Conservation (phyloP, 2,329 filamentous ascomycete species). For the Canariomyces notabilis region DNA sequence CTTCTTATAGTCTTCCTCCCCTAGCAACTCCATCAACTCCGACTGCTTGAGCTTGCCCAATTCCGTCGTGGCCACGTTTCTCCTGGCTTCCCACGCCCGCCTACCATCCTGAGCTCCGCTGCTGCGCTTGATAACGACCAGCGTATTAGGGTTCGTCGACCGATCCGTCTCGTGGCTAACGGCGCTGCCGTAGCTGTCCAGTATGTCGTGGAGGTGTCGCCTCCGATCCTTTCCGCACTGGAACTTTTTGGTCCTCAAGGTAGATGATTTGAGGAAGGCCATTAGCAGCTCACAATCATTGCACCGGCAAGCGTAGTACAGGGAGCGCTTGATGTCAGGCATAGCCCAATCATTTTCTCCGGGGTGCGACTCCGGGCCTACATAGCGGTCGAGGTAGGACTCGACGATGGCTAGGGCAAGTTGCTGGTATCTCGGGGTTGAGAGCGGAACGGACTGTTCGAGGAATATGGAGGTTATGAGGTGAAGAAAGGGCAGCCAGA, state of each 20-base stretch:
- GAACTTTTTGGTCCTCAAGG: not conserved
- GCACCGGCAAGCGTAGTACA: constrained; percentile 8
- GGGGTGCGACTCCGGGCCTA: not conserved
- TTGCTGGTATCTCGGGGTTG: constrained; percentile 3
- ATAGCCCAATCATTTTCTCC: not conserved
- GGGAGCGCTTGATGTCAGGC: not conserved
- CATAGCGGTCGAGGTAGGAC: not conserved
- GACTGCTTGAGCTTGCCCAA: too few relatives aligned
- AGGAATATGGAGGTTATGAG: not conserved
- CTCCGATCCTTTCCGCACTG: not conserved
- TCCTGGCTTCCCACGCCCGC: too few relatives aligned
- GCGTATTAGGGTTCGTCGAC: too few relatives aligned
- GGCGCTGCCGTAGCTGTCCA: too few relatives aligned
- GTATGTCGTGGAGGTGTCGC: not conserved
- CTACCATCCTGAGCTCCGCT: too few relatives aligned
- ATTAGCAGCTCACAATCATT: not conserved
- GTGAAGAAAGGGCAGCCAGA: constrained; percentile 6
- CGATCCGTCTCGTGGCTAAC: too few relatives aligned
- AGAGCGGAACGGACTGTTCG: not conserved
- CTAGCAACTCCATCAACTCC: too few relatives aligned
- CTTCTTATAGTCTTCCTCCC: too few relatives aligned
- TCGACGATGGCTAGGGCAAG: not conserved
- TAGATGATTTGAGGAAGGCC: not conserved
- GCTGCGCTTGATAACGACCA: too few relatives aligned
- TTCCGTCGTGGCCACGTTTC: too few relatives aligned